These are phyloP conservation scores for Kwoniella dendrophila DNA, from an alignment of 768 basidiomycete species.

Conservation along the genomic window DNA sequence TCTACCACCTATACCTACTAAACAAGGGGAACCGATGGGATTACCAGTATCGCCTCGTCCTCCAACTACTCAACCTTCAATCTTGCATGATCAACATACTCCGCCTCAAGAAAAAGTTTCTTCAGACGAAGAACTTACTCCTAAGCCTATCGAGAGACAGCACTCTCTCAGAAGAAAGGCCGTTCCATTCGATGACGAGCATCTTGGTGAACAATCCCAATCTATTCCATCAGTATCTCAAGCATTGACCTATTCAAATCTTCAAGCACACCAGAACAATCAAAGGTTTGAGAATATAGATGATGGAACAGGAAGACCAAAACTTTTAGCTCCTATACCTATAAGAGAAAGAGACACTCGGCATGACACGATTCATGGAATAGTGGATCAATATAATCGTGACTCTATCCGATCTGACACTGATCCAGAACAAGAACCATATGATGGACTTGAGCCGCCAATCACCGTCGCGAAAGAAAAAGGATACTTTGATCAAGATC, in stretches of 20 bases:
- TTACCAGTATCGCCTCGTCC: conserved; percentile 25
- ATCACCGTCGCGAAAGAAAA: too few species aligned
- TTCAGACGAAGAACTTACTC: neutral
- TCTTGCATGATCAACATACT: neutral
- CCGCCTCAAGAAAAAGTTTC: conserved; percentile 10
- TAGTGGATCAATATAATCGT: conserved; percentile 25
- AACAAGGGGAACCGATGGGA: neutral
- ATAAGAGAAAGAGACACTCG: conserved; percentile 4
- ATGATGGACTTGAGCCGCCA: too few species aligned
- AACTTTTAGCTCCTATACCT: conserved; percentile 10
- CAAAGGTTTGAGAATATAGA: neutral
- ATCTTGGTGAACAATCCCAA: neutral
- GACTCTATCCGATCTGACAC: conserved; percentile 5
- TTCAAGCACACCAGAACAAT: neutral
- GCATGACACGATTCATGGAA: conserved; percentile 27
- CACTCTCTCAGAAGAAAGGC: conserved; percentile 5
- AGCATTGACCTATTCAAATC: neutral
- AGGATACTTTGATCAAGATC: conserved; percentile 7
- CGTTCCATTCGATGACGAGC: conserved; percentile 2
- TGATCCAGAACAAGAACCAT: neutral
- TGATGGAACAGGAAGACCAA: neutral
- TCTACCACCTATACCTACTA: conserved; percentile 2
- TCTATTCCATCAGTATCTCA: conserved; percentile 10
- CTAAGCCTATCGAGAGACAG: conserved; percentile 2
- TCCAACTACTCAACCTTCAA: conserved; percentile 6